These are phyloP conservation scores for Myxozyma lipomycoides DNA, from an alignment of 805 yeast species.

Conservation along the genomic window DNA sequence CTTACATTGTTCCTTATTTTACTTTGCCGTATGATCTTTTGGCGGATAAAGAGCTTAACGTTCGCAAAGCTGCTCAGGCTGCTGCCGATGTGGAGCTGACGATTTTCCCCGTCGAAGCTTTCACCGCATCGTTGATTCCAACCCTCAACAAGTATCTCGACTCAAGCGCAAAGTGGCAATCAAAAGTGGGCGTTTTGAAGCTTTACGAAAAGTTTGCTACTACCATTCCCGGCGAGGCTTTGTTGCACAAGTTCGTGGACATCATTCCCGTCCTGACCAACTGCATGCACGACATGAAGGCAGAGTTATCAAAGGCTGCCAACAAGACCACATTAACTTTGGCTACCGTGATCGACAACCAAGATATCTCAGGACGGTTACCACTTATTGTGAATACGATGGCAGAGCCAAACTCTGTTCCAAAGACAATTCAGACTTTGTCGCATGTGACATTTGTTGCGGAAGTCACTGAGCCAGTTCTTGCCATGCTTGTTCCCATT, in stretches of 20 bases:
- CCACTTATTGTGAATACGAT: constrained; percentile 82
- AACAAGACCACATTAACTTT: constrained; percentile 62
- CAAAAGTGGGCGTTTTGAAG: constrained; percentile 57
- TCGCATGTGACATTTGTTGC: constrained; percentile 96
- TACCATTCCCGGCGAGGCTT: constrained; percentile 77
- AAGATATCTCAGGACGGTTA: constrained; percentile 83
- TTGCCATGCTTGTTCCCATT: constrained; percentile 86
- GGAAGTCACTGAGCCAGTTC: constrained; percentile 95
- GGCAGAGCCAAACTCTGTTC: constrained; percentile 84
- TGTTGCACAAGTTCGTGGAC: constrained; percentile 73
- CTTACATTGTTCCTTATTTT: constrained; percentile 53
- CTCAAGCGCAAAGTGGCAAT: constrained; percentile 90
- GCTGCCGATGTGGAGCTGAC: constrained; percentile 69
- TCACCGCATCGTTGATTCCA: constrained; percentile 65
- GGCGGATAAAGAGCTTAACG: constrained; percentile 84
- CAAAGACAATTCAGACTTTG: constrained; percentile 80
- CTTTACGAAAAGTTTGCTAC: constrained; percentile 68
- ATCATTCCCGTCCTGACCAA: constrained; percentile 84
- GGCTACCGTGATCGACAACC: constrained; percentile 82
- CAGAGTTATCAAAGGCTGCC: constrained; percentile 88
- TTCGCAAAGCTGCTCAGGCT: constrained; percentile 79
- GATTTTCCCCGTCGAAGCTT: constrained; percentile 70
- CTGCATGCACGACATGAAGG: constrained; percentile 91
- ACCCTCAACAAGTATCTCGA: constrained; percentile 58
- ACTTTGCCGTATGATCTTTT: constrained; percentile 63